phyloP scores from a whole-genome alignment of 1,139 yeast genomes.

The Blastobotrys buckinghamii region DNA sequence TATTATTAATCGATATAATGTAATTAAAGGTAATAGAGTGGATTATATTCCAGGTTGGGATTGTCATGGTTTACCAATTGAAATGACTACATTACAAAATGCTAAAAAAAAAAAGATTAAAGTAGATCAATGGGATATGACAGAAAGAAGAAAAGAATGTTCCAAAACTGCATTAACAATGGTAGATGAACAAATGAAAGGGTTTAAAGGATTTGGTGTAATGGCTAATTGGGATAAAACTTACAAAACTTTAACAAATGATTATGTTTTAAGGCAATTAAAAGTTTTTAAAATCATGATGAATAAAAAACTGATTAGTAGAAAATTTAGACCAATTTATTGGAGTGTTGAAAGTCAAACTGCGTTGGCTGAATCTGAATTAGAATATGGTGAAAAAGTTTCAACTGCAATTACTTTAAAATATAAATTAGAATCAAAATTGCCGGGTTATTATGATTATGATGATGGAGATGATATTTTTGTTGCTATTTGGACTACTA shows the following conservation, averaged over 20 bases:
- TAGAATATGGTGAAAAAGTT: slow-evolving; percentile 71
- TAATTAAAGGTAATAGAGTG: slow-evolving; percentile 56
- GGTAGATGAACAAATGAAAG: slow-evolving; percentile 54
- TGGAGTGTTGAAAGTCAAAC: slow-evolving; percentile 96
- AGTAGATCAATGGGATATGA: slow-evolving; percentile 36
- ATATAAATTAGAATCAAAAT: slow-evolving; percentile 43
- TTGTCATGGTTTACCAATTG: slow-evolving; percentile 97
- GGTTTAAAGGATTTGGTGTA: slow-evolving; percentile 66
- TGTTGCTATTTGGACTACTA: slow-evolving; percentile 82
- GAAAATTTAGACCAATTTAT: slow-evolving; percentile 92
- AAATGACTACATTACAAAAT: slow-evolving; percentile 60
- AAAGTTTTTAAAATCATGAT: slow-evolving; percentile 62
- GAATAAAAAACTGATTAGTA: slow-evolving; percentile 59
- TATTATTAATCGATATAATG: slow-evolving; percentile 66
- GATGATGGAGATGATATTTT: slow-evolving; percentile 9
- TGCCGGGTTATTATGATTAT: slow-evolving; percentile 17
- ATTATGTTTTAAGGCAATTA: slow-evolving; percentile 71
- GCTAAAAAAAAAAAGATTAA: slow-evolving; percentile 36
- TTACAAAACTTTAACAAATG: slow-evolving; percentile 65
- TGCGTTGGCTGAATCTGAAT: slow-evolving; percentile 93
- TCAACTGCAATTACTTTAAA: slow-evolving; percentile 69
- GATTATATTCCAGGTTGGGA: slow-evolving; percentile 95
- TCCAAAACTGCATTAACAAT: slow-evolving; percentile 60
- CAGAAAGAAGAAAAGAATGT: slow-evolving; percentile 60
- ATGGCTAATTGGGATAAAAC: slow-evolving; percentile 69